A percentile compares a stretch with the other conserved stretches of the same genome.
Evolutionary conservation across 169 alveolate species (phyloP).

Genomic region (Eimeria nieschulzi): DNA sequence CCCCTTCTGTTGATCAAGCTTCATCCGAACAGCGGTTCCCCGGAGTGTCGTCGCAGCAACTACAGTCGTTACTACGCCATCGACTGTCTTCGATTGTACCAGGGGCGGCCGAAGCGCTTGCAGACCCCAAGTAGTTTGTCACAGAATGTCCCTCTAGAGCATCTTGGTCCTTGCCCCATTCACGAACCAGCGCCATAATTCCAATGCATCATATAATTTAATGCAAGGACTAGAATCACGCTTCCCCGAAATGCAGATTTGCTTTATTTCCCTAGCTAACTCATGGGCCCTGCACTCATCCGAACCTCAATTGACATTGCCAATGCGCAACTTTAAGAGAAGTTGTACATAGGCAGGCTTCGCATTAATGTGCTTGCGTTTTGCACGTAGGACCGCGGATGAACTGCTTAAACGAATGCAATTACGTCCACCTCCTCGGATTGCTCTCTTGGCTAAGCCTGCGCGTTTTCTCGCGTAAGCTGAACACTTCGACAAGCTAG

Average conservation of each 20-base stretch:
- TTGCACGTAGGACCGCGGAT: background rate
- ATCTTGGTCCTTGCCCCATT: too few relatives aligned
- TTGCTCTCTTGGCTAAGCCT: background rate
- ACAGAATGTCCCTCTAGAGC: too few relatives aligned
- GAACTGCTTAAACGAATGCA: background rate
- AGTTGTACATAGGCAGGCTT: too few relatives aligned
- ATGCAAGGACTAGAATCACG: too few relatives aligned
- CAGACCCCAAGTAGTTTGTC: background rate
- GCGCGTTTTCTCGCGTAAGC: background rate
- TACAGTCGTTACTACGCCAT: background rate
- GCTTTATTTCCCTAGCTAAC: too few relatives aligned
- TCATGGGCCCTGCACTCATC: too few relatives aligned
- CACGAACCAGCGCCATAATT: too few relatives aligned
- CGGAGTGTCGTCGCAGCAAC: background rate
- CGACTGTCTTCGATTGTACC: background rate
- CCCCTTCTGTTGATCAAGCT: slow-evolving; percentile 59
- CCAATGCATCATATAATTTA: too few relatives aligned
- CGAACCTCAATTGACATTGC: too few relatives aligned
- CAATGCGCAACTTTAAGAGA: too few relatives aligned
- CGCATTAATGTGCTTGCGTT: background rate
- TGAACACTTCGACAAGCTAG: too few relatives aligned
- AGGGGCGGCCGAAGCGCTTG: background rate
- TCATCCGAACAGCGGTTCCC: slow-evolving; percentile 37
- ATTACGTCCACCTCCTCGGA: background rate
- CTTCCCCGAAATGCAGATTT: too few relatives aligned